phyloP scores from a whole-genome alignment of 352 stramenopile species.

The Globisporangium spiculum region DNA sequence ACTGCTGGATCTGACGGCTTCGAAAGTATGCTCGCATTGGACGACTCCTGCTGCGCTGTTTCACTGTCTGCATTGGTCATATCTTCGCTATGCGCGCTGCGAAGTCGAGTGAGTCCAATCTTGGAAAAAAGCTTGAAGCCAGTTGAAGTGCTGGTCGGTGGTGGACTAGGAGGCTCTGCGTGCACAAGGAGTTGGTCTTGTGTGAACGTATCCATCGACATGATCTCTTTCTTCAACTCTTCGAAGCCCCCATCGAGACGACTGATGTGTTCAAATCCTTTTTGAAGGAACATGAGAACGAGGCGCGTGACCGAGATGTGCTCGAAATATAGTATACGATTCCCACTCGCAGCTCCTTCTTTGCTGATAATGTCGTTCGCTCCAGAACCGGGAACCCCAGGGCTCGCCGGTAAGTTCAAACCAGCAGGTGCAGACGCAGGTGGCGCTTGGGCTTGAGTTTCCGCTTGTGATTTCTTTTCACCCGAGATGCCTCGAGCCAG shows the following conservation, averaged over 20 bases:
- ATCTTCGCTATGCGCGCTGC: constrained; percentile 34
- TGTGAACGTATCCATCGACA: constrained; percentile 53
- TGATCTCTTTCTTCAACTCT: constrained; percentile 68
- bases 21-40: not conserved
- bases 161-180: constrained; percentile 11
- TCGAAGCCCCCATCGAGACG: constrained; percentile 80
- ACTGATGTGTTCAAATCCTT: constrained; percentile 85
- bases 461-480: constrained; percentile 30
- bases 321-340: constrained; percentile 34
- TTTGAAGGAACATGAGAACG: constrained; percentile 84
- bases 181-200: constrained; percentile 76
- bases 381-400: constrained; percentile 24
- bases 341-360: constrained; percentile 17
- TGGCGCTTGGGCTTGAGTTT: not conserved
- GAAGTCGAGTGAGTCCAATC: constrained; percentile 44
- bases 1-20: not conserved
- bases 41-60: not conserved
- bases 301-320: constrained; percentile 77
- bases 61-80: constrained; percentile 10
- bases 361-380: constrained; percentile 34
- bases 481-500: constrained; percentile 58
- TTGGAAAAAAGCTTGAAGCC: constrained; percentile 51
- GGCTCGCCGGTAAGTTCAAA: constrained; percentile 10
- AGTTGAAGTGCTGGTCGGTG: constrained; percentile 17
- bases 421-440: constrained; percentile 12